Percentiles rank a stretch among this genome's conserved stretches.
These are phyloP conservation scores for Beauveria sp. DNA, from an alignment of 2,329 filamentous ascomycete genomes.

Conservation along the genomic window DNA sequence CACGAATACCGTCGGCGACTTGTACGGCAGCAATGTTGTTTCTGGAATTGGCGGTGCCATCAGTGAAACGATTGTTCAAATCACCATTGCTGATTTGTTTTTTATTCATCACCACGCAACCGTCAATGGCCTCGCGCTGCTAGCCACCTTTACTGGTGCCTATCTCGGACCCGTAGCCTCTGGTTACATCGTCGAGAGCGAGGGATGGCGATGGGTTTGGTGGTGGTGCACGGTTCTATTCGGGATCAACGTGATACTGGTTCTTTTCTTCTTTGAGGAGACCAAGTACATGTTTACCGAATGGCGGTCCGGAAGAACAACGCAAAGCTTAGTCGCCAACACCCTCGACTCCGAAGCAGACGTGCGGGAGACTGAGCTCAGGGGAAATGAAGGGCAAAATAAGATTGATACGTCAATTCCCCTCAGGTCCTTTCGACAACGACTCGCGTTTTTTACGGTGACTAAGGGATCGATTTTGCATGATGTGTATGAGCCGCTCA, in stretches of 20 bases:
- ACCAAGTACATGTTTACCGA: conserved; percentile 17
- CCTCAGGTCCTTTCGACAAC: conserved; percentile 14
- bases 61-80: conserved; percentile 31
- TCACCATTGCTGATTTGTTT: conserved; percentile 28
- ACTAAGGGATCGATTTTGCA: conserved; percentile 12
- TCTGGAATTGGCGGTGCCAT: conserved; percentile 29
- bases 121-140: conserved; percentile 40
- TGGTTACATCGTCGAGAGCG: conserved; percentile 17
- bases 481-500: conserved; percentile 13
- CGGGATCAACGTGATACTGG: conserved; percentile 12
- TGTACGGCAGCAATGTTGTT: conserved; percentile 32
- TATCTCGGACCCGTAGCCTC: conserved; percentile 24
- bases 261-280: conserved; percentile 29
- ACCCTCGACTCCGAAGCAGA: not conserved
- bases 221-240: conserved; percentile 21
- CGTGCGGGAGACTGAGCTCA: conserved; percentile 3
- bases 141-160: conserved; percentile 20
- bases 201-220: conserved; percentile 33
- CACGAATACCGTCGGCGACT: conserved; percentile 32
- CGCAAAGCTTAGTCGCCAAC: not conserved
- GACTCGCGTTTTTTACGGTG: conserved; percentile 17
- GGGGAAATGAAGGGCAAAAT: conserved; percentile 24
- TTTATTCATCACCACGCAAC: conserved; percentile 27
- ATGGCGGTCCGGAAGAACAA: not conserved
- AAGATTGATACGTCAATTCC: conserved; percentile 15